Evolutionary conservation across 108 stramenopile genomes (phyloP).

Genomic region (Chaetoceros tenuissimus): DNA sequence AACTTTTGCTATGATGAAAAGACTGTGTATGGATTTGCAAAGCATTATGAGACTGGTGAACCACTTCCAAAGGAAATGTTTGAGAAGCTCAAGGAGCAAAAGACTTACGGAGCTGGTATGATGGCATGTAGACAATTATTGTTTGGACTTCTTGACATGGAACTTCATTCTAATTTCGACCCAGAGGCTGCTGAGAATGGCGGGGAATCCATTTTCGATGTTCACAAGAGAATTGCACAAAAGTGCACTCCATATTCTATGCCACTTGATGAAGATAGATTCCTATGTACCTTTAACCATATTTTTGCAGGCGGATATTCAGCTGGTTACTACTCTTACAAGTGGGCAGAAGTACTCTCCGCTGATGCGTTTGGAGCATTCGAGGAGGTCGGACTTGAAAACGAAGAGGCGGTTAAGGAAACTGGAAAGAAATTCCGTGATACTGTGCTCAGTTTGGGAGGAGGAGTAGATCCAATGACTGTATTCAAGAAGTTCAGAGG

Average conservation of each 20-base stretch:
- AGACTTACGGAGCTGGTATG: conserved; percentile 91
- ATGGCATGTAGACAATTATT: conserved; percentile 91
- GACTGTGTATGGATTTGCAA: conserved; percentile 90
- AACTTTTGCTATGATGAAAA: conserved; percentile 96
- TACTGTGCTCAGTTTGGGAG: conserved; percentile 86
- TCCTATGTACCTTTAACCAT: conserved; percentile 93
- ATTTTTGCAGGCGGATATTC: conserved; percentile 97
- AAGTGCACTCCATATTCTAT: conserved; percentile 81
- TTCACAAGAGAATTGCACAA: conserved; percentile 78
- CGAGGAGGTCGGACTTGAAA: conserved; percentile 96
- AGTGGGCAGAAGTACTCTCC: conserved; percentile 97
- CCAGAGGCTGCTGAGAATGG: conserved; percentile 38
- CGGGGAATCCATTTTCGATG: conserved; percentile 81
- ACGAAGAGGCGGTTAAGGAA: conserved; percentile 79
- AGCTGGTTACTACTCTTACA: conserved; percentile 94
- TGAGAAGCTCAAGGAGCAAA: conserved; percentile 87
- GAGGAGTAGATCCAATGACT: conserved; percentile 82
- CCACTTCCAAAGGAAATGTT: conserved; percentile 94
- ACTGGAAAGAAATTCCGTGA: conserved; percentile 89
- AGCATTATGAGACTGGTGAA: conserved; percentile 96
- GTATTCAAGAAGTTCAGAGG: conserved; percentile 96
- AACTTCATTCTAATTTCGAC: conserved; percentile 85
- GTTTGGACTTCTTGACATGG: conserved; percentile 95
- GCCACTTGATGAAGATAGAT: conserved; percentile 92
- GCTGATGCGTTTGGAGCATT: conserved; percentile 98